These are phyloP conservation scores for Cercospora sojina DNA, from an alignment of 2,329 filamentous ascomycete species.

Conservation along the genomic window DNA sequence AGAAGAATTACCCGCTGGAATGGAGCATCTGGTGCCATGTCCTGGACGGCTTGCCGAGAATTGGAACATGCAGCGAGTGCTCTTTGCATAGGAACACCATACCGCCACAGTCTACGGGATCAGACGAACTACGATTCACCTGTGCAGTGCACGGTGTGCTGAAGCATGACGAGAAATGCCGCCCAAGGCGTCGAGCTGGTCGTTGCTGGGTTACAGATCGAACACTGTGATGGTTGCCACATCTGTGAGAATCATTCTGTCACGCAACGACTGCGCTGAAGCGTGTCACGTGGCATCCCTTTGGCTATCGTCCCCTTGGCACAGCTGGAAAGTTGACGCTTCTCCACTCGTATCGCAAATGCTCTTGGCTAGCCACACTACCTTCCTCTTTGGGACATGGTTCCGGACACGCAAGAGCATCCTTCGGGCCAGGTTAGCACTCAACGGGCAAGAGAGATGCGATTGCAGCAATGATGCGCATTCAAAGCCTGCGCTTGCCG, in stretches of 20 bases:
- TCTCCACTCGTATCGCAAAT: conserved; percentile 10
- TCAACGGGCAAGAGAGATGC: neutral
- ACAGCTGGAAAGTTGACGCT: neutral
- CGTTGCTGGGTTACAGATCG: neutral
- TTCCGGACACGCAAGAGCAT: neutral
- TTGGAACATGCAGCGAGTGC: neutral
- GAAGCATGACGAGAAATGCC: neutral
- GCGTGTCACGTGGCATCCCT: neutral
- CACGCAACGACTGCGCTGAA: neutral
- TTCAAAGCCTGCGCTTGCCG: neutral
- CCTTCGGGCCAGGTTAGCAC: neutral
- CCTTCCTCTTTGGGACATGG: conserved; percentile 11
- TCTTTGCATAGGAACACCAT: neutral
- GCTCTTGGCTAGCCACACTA: conserved; percentile 9
- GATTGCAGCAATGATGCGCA: neutral
- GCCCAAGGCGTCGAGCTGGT: neutral
- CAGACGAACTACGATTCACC: neutral
- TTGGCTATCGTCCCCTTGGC: neutral
- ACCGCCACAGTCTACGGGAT: neutral
- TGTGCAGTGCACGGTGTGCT: neutral
- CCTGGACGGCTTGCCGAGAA: neutral
- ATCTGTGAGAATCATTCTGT: neutral
- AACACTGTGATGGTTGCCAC: neutral
- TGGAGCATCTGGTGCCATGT: neutral
- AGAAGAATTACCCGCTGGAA: neutral